Percentiles rank a stretch among this genome's conserved stretches.
phyloP scores from a whole-genome alignment of 1,284 basidiomycete species.

The Ustilago sp. region DNA sequence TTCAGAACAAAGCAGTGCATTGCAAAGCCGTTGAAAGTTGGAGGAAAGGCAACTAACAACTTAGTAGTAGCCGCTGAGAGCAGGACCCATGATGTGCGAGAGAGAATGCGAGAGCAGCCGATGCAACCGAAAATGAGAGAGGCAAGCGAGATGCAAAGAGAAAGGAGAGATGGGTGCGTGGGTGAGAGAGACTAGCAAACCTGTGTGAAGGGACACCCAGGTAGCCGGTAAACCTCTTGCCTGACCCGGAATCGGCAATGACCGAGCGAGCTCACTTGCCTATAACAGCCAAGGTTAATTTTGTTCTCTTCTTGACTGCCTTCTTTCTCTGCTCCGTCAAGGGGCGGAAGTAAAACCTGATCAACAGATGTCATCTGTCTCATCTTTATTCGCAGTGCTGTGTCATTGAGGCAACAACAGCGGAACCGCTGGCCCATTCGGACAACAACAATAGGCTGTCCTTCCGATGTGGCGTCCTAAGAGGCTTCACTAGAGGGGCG shows the following conservation, averaged over 20 bases:
- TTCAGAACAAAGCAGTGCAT: not conserved
- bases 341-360: not conserved
- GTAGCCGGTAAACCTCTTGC: not conserved
- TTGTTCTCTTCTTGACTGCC: not conserved
- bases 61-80: slow-evolving; percentile 4
- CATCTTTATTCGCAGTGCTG: not conserved
- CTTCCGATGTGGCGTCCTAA: not conserved
- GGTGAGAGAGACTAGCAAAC: not conserved
- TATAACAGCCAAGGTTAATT: not conserved
- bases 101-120: slow-evolving; percentile 9
- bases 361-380: not conserved
- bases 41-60: not conserved
- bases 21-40: slow-evolving; percentile 7
- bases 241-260: slow-evolving; percentile 29
- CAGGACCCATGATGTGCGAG: not conserved
- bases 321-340: not conserved
- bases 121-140: slow-evolving; percentile 8
- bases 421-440: not conserved
- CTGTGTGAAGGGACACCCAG: slow-evolving; percentile 19
- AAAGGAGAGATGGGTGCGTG: not conserved
- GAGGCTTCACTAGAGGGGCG: not conserved
- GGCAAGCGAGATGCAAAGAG: not conserved
- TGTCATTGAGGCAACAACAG: not conserved
- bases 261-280: slow-evolving; percentile 19
- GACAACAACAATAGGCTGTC: not conserved